Evolutionary conservation across 805 yeast genomes (phyloP).

Genomic region (Candida xyloterini): DNA sequence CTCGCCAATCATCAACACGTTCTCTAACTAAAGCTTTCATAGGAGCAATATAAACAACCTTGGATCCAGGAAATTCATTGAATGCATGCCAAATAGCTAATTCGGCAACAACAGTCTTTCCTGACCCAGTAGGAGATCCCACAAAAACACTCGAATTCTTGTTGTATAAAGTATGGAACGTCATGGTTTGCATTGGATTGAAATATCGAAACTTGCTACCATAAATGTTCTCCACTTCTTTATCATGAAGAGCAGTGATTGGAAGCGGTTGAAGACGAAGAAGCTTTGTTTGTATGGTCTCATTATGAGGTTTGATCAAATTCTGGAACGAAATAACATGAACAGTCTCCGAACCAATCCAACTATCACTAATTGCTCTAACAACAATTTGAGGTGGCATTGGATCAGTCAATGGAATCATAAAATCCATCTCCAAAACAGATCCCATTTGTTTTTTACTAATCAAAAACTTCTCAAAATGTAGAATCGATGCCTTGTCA

Average conservation of each 20-base stretch:
- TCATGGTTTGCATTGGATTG: conserved; percentile 99
- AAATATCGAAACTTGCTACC: conserved; percentile 70
- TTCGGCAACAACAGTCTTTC: conserved; percentile 96
- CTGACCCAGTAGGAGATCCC: conserved; percentile 99
- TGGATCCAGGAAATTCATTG: conserved; percentile 72
- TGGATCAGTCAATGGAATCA: conserved; percentile 88
- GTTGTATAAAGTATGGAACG: conserved; percentile 84
- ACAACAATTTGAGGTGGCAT: conserved; percentile 86
- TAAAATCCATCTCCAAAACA: conserved; percentile 77
- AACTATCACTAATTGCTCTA: conserved; percentile 74
- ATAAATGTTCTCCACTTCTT: conserved; percentile 66
- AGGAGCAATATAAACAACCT: conserved; percentile 82
- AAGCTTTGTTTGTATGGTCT: conserved; percentile 78
- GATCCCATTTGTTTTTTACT: conserved; percentile 52
- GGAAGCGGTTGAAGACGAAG: conserved; percentile 85
- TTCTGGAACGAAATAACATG: conserved; percentile 86
- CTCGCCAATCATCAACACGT: conserved; percentile 78
- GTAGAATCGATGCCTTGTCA: conserved; percentile 67
- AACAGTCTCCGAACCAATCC: conserved; percentile 82
- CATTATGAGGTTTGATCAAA: conserved; percentile 82
- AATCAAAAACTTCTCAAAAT: conserved; percentile 76
- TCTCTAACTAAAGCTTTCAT: conserved; percentile 86
- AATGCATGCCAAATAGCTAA: conserved; percentile 97
- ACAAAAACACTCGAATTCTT: conserved; percentile 76
- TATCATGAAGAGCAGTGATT: conserved; percentile 69